Evolutionary conservation across 139 green algal species (phyloP).

Genomic region (Medakamo hakoo): DNA sequence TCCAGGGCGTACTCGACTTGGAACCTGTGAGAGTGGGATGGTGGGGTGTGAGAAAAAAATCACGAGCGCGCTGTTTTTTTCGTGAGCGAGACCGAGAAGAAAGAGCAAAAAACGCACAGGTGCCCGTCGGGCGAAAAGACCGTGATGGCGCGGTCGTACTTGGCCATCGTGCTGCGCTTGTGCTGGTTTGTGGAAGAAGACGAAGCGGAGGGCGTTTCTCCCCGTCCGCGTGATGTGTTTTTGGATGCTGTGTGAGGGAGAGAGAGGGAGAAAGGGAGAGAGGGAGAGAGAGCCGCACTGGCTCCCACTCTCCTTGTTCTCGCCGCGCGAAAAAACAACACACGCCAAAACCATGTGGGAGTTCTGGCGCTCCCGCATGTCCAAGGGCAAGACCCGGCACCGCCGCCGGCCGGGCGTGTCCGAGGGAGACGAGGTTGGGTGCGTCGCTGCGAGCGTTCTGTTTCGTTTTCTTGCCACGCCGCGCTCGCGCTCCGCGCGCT

Average conservation of each 20-base stretch:
- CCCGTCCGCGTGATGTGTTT: conserved; percentile 5
- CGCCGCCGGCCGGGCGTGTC: conserved; percentile 4
- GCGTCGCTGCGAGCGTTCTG: too few species aligned
- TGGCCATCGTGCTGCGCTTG: conserved; percentile 27
- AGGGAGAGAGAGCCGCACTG: background rate
- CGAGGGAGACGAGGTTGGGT: conserved; percentile 3
- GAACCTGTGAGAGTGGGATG: conserved; percentile 26
- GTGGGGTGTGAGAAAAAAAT: conserved; percentile 2
- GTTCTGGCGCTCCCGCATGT: conserved; percentile 18
- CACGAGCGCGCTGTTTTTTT: background rate
- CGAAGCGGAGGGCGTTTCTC: conserved; percentile 1
- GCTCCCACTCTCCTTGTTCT: background rate
- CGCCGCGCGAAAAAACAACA: background rate
- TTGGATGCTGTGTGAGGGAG: background rate
- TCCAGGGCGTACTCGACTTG: conserved; percentile 98
- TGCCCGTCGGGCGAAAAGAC: conserved; percentile 96
- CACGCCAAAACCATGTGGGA: conserved; percentile 2
- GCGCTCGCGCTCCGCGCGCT: too few species aligned
- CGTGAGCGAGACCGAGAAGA: background rate
- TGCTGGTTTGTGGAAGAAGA: conserved; percentile 4
- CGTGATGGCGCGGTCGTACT: conserved; percentile 97
- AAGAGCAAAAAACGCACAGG: conserved; percentile 33
- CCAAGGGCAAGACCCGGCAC: conserved; percentile 18
- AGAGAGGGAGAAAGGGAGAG: background rate
- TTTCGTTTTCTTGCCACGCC: too few species aligned